Evolutionary conservation across 2,329 filamentous ascomycete species (phyloP).

Genomic region (Xylaria sp.): DNA sequence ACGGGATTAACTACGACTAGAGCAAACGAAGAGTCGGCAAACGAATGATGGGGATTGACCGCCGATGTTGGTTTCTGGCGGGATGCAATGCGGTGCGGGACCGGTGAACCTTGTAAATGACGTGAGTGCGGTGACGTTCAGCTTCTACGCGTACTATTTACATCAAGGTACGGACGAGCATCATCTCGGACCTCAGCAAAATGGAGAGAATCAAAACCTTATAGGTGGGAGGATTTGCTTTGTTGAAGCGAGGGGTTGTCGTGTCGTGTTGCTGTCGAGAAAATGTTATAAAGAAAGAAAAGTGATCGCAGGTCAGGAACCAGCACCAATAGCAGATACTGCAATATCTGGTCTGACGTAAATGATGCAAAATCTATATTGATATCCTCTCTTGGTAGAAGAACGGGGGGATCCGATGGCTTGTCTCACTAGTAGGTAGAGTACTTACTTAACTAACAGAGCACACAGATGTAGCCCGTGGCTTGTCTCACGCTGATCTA

Average conservation of each 20-base stretch:
- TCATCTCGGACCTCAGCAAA: background rate
- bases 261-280: background rate
- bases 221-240: background rate
- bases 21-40: background rate
- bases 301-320: background rate
- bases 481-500: background rate
- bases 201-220: background rate
- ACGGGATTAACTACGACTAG: background rate
- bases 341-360: conserved; percentile 15
- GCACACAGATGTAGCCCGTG: background rate
- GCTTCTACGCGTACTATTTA: too few relatives aligned
- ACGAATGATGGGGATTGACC: background rate
- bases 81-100: background rate
- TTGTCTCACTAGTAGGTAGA: background rate
- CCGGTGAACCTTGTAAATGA: conserved; percentile 5
- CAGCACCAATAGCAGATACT: background rate
- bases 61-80: background rate
- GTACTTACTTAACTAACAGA: background rate
- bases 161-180: background rate
- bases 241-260: background rate
- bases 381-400: background rate
- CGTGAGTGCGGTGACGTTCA: conserved; percentile 1
- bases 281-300: background rate
- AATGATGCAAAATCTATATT: background rate
- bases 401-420: conserved; percentile 1